These are phyloP conservation scores for Leishmania guyanensis DNA, from an alignment of 208 protist genomes.

Conservation along the genomic window DNA sequence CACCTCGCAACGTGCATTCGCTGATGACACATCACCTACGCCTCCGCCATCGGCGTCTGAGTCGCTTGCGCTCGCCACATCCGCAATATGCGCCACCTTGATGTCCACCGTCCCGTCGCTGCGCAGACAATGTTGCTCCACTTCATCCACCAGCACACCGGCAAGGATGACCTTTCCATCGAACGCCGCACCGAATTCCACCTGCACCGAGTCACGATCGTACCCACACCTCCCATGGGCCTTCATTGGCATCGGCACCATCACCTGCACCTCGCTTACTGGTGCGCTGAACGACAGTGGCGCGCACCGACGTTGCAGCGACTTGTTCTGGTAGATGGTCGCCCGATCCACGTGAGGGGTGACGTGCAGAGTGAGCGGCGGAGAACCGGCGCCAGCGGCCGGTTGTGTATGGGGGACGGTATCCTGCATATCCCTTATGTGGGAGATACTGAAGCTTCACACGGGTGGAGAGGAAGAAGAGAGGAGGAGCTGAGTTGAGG, in stretches of 20 bases:
- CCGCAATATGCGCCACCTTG: slow-evolving; percentile 6
- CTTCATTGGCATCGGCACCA: slow-evolving; percentile 27
- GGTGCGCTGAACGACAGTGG: slow-evolving; percentile 26
- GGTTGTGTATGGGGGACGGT: too few relatives aligned
- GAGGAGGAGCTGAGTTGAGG: not conserved
- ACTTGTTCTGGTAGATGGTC: slow-evolving; percentile 34
- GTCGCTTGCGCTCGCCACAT: slow-evolving; percentile 23
- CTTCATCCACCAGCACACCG: slow-evolving; percentile 26
- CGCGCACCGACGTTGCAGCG: slow-evolving; percentile 24
- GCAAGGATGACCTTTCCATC: slow-evolving; percentile 25
- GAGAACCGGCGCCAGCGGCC: not conserved
- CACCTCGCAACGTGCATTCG: slow-evolving; percentile 13
- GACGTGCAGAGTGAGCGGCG: slow-evolving; percentile 33
- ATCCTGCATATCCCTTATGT: not conserved
- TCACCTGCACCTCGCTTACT: slow-evolving; percentile 31
- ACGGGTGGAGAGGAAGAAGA: not conserved
- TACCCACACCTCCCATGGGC: slow-evolving; percentile 5
- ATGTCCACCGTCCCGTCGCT: slow-evolving; percentile 31
- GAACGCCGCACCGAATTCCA: slow-evolving; percentile 26
- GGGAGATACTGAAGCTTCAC: not conserved
- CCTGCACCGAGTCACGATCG: slow-evolving; percentile 31
- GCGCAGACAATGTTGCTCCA: slow-evolving; percentile 22
- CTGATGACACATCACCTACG: slow-evolving; percentile 1
- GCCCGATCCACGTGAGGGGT: slow-evolving; percentile 26
- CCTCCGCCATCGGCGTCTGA: slow-evolving; percentile 14